Evolutionary conservation across 345 rosid species (phyloP).

Genomic region (Lepidium didymum): DNA sequence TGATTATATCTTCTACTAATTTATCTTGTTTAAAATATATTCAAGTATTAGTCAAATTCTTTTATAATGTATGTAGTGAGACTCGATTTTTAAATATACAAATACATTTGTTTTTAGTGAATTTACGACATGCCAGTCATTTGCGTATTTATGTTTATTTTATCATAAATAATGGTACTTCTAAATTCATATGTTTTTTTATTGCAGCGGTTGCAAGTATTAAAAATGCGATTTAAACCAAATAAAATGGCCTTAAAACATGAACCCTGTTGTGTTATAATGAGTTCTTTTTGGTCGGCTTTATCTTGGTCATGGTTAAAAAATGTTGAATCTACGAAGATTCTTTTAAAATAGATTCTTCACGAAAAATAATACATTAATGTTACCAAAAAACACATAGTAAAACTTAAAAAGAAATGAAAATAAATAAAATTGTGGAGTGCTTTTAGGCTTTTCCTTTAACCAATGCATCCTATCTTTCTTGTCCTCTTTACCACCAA

Average conservation of each 20-base stretch:
- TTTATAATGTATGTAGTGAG: too few species aligned
- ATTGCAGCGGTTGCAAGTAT: not conserved
- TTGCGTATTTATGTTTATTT: too few species aligned
- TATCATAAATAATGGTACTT: too few species aligned
- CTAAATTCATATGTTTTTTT: too few species aligned
- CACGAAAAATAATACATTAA: not conserved
- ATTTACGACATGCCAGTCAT: too few species aligned
- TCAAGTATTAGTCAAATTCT: too few species aligned
- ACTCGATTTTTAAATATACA: too few species aligned
- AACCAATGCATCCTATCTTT: slow-evolving; percentile 34
- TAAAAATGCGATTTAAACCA: not conserved
- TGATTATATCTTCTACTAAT: too few species aligned
- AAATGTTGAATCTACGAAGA: slow-evolving; percentile 14
- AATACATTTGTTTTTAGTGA: too few species aligned
- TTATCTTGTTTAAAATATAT: too few species aligned
- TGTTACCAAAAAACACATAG: slow-evolving; percentile 3
- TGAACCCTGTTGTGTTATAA: not conserved
- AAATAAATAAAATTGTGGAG: not conserved
- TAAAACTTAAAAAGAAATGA: not conserved
- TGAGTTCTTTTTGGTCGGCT: slow-evolving; percentile 11
- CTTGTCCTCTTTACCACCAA: slow-evolving; percentile 20
- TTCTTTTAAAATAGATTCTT: slow-evolving; percentile 7
- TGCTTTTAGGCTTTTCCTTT: slow-evolving; percentile 46
- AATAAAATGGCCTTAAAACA: not conserved
- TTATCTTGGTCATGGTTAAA: slow-evolving; percentile 2